Evolutionary conservation across 2,329 filamentous ascomycete species (phyloP).

Genomic region (Trichoderma harzianum): DNA sequence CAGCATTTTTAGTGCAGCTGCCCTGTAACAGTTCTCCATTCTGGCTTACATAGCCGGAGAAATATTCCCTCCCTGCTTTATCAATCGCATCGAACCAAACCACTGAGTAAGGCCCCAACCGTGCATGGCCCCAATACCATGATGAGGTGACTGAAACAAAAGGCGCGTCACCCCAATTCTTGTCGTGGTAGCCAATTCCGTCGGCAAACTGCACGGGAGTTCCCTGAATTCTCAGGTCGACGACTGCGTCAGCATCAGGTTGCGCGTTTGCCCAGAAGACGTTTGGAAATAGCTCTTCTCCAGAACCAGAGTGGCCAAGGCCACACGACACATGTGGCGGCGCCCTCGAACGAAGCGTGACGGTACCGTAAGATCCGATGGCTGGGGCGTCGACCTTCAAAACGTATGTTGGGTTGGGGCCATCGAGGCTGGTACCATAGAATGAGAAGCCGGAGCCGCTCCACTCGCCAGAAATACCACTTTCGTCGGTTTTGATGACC

Average conservation of each 20-base stretch:
- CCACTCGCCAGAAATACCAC: no score
- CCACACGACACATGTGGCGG: no score
- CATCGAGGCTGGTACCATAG: no score
- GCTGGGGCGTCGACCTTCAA: no score
- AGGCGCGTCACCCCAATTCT: constrained; percentile 43
- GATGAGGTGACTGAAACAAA: constrained; percentile 32
- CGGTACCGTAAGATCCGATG: no score
- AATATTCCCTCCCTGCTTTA: constrained; percentile 25
- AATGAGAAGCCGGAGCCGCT: no score
- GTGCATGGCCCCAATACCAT: constrained; percentile 46
- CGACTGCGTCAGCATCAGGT: background rate
- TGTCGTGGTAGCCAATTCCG: constrained; percentile 45
- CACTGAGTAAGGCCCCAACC: constrained; percentile 39
- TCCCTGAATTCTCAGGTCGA: background rate
- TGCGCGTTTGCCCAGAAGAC: background rate
- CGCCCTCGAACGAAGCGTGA: no score
- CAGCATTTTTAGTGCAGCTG: background rate
- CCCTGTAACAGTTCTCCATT: background rate
- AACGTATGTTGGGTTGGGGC: no score
- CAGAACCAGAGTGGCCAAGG: no score
- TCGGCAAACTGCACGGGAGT: background rate
- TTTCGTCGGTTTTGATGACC: no score
- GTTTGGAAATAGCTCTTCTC: no score
- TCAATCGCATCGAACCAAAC: constrained; percentile 41
- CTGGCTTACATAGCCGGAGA: background rate